Evolutionary conservation across 352 stramenopile genomes (phyloP).

Genomic region (Pilasporangium apinafurcum): DNA sequence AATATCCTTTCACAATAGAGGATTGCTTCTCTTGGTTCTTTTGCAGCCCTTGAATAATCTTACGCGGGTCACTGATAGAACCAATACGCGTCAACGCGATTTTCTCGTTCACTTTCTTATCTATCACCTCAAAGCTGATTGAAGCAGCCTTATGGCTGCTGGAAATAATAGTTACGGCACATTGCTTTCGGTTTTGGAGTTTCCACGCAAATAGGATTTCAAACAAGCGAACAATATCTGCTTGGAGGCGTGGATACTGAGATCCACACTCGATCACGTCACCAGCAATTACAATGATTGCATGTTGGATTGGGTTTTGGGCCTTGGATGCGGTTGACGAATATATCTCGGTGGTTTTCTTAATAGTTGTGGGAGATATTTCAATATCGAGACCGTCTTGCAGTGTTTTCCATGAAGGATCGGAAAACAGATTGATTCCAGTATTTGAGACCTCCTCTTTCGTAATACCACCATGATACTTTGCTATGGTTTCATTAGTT

Average conservation of each 20-base stretch:
- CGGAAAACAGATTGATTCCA: constrained; percentile 33
- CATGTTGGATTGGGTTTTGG: constrained; percentile 29
- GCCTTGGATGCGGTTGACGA: constrained; percentile 3
- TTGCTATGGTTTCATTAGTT: too few relatives aligned
- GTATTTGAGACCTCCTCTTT: too few relatives aligned
- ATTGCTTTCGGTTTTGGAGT: constrained; percentile 13
- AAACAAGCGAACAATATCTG: constrained; percentile 40
- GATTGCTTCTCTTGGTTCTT: constrained; percentile 11
- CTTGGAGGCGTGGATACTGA: constrained; percentile 22
- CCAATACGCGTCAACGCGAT: constrained; percentile 38
- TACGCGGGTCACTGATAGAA: constrained; percentile 41
- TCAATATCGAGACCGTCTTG: constrained; percentile 44
- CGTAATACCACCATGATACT: too few relatives aligned
- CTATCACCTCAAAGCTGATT: constrained; percentile 39
- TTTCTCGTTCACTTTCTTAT: constrained; percentile 54
- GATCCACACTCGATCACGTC: constrained; percentile 41
- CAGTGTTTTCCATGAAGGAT: constrained; percentile 52
- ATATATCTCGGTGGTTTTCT: background rate
- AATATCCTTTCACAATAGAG: constrained; percentile 34
- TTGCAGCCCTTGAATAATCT: constrained; percentile 11
- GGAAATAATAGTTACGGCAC: constrained; percentile 39
- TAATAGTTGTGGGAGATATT: background rate
- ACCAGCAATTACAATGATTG: constrained; percentile 41
- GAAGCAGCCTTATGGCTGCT: constrained; percentile 21
- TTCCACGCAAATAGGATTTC: constrained; percentile 76